phyloP scores from a whole-genome alignment of 805 yeast genomes.

The Ogataea allantospora region DNA sequence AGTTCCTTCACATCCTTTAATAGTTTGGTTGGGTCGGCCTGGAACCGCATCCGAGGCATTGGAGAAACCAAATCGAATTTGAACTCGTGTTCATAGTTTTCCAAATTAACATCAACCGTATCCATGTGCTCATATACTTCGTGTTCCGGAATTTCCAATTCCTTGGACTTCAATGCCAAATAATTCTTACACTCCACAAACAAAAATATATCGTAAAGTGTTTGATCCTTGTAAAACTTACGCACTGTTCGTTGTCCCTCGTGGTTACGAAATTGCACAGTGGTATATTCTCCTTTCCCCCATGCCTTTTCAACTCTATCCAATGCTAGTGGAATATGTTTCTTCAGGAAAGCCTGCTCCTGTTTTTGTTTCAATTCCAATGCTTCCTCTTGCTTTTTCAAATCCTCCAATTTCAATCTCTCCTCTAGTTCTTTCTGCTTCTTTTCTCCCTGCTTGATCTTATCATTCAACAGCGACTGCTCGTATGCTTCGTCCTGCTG shows the following conservation, averaged over 20 bases:
- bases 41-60: constrained; percentile 34
- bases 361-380: constrained; percentile 14
- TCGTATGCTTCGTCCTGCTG: constrained; percentile 69
- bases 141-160: constrained; percentile 12
- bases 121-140: constrained; percentile 11
- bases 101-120: constrained; percentile 8
- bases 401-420: constrained; percentile 16
- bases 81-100: constrained; percentile 25
- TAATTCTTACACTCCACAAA: constrained; percentile 44
- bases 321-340: constrained; percentile 10
- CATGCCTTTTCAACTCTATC: constrained; percentile 14
- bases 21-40: constrained; percentile 17
- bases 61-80: constrained; percentile 36
- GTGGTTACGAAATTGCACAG: constrained; percentile 55
- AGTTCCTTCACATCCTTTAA: constrained; percentile 30
- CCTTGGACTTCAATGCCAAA: constrained; percentile 12
- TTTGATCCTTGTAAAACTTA: constrained; percentile 39
- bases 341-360: constrained; percentile 25
- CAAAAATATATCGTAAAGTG: constrained; percentile 47
- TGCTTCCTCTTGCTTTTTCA: constrained; percentile 18
- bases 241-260: constrained; percentile 50
- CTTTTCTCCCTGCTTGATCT: constrained; percentile 48
- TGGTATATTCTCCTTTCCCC: constrained; percentile 34
- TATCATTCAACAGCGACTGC: constrained; percentile 57
- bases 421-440: constrained; percentile 28